Evolutionary conservation across 2,329 filamentous ascomycete genomes (phyloP).

Genomic region (Apiospora rasikravindrae): DNA sequence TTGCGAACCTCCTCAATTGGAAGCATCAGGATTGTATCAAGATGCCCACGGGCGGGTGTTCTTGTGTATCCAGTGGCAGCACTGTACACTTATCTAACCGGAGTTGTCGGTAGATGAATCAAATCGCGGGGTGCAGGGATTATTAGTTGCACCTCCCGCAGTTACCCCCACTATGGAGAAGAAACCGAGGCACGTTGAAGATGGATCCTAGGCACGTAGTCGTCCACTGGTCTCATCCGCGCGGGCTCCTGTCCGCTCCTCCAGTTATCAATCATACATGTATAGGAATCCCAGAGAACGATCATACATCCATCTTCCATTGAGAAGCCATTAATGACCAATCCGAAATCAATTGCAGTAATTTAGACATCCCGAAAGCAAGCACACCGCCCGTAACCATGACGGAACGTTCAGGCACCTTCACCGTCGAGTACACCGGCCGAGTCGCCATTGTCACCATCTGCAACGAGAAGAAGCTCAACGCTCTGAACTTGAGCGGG

Average conservation of each 20-base stretch:
- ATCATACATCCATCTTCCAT: not conserved
- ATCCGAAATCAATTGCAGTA: not conserved
- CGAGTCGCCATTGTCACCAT: slow-evolving; percentile 85
- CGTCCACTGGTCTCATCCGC: too few relatives aligned
- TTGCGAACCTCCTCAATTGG: not conserved
- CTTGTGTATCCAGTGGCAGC: not conserved
- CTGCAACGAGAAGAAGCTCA: slow-evolving; percentile 84
- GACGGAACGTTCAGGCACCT: slow-evolving; percentile 48
- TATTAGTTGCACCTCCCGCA: not conserved
- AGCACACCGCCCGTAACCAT: slow-evolving; percentile 31
- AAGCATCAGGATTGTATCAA: not conserved
- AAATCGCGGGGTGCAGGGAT: slow-evolving; percentile 17
- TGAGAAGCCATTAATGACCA: not conserved
- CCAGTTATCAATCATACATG: not conserved
- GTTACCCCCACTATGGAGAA: slow-evolving; percentile 14
- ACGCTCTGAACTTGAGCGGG: slow-evolving; percentile 72
- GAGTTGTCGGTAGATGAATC: not conserved
- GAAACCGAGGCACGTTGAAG: slow-evolving; percentile 10
- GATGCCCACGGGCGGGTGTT: not conserved
- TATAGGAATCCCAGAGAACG: not conserved
- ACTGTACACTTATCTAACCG: not conserved
- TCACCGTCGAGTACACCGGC: slow-evolving; percentile 65
- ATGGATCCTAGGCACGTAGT: not conserved
- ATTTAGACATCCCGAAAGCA: not conserved
- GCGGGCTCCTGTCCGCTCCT: not conserved